A percentile compares a stretch with the other conserved stretches of the same genome.
Conservation (phyloP, 768 basidiomycete species). For the Holtermannia corniformis region DNA sequence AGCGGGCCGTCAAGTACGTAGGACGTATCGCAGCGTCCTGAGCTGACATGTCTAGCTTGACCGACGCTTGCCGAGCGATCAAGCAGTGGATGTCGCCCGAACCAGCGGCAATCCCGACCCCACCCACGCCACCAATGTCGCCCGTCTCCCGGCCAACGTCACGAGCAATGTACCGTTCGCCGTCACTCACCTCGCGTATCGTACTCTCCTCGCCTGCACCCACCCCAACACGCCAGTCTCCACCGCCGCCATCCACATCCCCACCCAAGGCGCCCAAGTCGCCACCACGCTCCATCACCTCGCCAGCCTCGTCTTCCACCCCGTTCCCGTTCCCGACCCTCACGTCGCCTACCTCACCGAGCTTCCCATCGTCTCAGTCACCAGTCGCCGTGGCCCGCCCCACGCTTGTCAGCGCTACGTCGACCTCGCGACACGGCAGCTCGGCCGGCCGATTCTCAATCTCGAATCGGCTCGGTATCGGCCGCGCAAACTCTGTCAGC, state of each 20-base stretch:
- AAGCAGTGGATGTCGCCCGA: neutral
- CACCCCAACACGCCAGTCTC: neutral
- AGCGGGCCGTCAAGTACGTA: slow-evolving; percentile 23
- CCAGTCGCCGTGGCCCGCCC: slow-evolving; percentile 21
- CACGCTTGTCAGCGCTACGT: slow-evolving; percentile 25
- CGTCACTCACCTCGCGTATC: neutral
- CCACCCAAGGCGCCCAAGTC: neutral
- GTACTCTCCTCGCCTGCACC: neutral
- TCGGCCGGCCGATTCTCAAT: slow-evolving; percentile 31
- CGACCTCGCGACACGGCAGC: slow-evolving; percentile 16
- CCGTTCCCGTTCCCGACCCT: slow-evolving; percentile 14
- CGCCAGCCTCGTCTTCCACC: neutral
- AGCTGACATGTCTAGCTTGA: too few relatives aligned
- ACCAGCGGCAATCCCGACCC: neutral
- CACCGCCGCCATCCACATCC: neutral
- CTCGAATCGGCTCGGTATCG: slow-evolving; percentile 27
- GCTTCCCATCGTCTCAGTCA: slow-evolving; percentile 7
- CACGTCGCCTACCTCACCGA: slow-evolving; percentile 17
- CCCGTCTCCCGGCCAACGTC: too few relatives aligned
- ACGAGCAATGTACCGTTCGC: neutral
- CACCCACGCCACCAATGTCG: neutral
- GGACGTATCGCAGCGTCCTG: neutral
- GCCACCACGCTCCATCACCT: neutral
- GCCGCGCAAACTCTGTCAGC: slow-evolving; percentile 11
- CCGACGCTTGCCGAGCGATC: neutral